phyloP scores from a whole-genome alignment of 148 eudicot genomes.

The Vaccinium vitisidaea region DNA sequence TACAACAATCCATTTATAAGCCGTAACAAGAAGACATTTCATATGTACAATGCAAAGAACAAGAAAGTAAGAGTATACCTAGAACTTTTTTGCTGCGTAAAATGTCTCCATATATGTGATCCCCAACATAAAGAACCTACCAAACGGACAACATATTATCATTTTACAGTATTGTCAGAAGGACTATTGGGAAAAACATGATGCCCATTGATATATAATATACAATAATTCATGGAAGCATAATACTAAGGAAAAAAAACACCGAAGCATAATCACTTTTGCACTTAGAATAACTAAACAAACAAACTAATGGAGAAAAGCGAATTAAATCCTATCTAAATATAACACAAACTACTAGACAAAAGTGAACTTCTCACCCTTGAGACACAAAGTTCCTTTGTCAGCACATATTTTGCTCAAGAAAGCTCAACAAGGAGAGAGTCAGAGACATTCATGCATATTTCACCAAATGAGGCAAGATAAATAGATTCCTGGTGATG shows the following conservation, averaged over 20 bases:
- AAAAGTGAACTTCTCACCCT: slow-evolving; percentile 4
- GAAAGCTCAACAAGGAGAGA: background rate
- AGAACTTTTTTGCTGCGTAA: slow-evolving; percentile 91
- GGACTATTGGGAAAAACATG: background rate
- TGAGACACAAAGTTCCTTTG: background rate
- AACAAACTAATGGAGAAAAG: background rate
- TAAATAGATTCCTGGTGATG: background rate
- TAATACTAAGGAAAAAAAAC: background rate
- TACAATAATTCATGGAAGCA: background rate
- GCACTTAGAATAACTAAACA: background rate
- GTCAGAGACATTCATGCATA: background rate
- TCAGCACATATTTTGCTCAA: background rate
- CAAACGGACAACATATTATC: slow-evolving; percentile 20
- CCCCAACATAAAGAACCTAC: slow-evolving; percentile 95
- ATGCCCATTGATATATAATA: background rate
- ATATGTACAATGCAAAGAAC: background rate
- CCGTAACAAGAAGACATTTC: background rate
- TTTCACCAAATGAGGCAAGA: background rate
- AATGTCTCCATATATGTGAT: slow-evolving; percentile 97
- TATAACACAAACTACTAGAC: background rate
- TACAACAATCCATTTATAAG: background rate
- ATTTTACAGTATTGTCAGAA: background rate
- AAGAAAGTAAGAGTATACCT: slow-evolving; percentile 42
- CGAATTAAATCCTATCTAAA: background rate
- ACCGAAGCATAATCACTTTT: background rate